Evolutionary conservation across 73 alveolate species (phyloP), one percentile per base, ranked within the genome.

Genomic region (Paramecium primaurelia): DNA sequence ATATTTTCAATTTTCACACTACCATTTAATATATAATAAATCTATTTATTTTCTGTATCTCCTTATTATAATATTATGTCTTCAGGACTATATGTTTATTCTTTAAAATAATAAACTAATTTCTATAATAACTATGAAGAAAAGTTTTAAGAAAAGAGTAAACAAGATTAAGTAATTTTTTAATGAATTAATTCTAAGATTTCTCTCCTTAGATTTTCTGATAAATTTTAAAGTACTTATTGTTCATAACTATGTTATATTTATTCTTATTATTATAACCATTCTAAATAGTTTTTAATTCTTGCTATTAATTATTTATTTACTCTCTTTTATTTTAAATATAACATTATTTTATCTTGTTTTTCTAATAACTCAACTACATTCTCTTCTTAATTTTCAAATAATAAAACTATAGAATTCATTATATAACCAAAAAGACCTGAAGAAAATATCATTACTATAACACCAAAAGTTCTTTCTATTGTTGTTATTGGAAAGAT

Each of bases 391-490:
- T 80, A 49, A 28, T 68, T 40, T 71, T 68, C 59, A 18, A 88
- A 88, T 1, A 88, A 22, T 16, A 32, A 36, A 16, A 77, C 94
- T 36, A 88, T 88, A 12, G 84, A 58, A 71, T 71, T 88, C 94
- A 88, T 88, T 2, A 88, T 83, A 88, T 88, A 88, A 25, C 94
- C 94, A 88, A 88, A 88, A 22, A 88, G 42, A 22, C 91, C 94
- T 9, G 94, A 88, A 8, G 91, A 44, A 28, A 77, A 77, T 36
- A 98, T 92, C 98, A 96, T 98, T 22, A 98, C 96, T 16, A 97
- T 75, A n/a, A 96, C 93, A 11, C 97, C 99, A 86, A 95, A 93
- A 28, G 95, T 91, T 93, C 96, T 95, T 87, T 98, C 99, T 6
- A 86, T 91, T 36, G 96, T 93, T 83, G 97, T 95, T 10, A 89